These are phyloP conservation scores for Kodamaea ohmeri DNA, from an alignment of 1,139 yeast genomes.

Conservation along the genomic window DNA sequence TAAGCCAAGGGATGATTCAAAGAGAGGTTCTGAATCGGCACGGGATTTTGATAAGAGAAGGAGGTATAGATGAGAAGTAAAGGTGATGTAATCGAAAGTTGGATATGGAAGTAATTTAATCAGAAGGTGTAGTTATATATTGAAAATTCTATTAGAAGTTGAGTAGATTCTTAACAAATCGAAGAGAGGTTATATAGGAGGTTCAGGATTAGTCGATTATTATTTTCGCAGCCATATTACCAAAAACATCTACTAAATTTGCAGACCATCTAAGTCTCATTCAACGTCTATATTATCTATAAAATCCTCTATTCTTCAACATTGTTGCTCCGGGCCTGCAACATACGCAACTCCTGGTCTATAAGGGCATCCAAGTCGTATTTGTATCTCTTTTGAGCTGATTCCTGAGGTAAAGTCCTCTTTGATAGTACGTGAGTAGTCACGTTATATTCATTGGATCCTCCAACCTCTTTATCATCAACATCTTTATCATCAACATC, in stretches of 20 bases:
- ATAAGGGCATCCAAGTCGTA: conserved; percentile 29
- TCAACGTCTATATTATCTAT: too few relatives aligned
- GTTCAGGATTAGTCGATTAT: too few relatives aligned
- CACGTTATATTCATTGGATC: too few relatives aligned
- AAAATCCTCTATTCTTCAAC: conserved; percentile 6
- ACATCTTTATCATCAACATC: conserved; percentile 8
- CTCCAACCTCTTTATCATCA: conserved; percentile 1
- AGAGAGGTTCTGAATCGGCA: conserved; percentile 23
- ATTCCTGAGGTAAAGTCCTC: conserved; percentile 10
- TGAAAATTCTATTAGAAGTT: background rate
- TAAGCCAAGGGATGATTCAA: conserved; percentile 20
- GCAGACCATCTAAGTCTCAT: too few relatives aligned
- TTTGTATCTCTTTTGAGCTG: conserved; percentile 3
- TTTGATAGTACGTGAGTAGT: too few relatives aligned
- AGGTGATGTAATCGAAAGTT: background rate
- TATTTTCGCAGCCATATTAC: background rate
- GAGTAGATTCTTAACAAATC: background rate
- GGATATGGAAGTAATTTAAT: background rate
- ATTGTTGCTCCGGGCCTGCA: conserved; percentile 20
- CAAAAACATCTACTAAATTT: too few relatives aligned
- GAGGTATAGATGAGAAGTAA: conserved; percentile 20
- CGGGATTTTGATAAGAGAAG: conserved; percentile 35
- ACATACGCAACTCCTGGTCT: conserved; percentile 29
- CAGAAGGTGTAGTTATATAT: too few relatives aligned
- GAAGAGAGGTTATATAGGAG: background rate